phyloP scores from a whole-genome alignment of 2,329 filamentous ascomycete genomes.

The Grosmannia huntii region DNA sequence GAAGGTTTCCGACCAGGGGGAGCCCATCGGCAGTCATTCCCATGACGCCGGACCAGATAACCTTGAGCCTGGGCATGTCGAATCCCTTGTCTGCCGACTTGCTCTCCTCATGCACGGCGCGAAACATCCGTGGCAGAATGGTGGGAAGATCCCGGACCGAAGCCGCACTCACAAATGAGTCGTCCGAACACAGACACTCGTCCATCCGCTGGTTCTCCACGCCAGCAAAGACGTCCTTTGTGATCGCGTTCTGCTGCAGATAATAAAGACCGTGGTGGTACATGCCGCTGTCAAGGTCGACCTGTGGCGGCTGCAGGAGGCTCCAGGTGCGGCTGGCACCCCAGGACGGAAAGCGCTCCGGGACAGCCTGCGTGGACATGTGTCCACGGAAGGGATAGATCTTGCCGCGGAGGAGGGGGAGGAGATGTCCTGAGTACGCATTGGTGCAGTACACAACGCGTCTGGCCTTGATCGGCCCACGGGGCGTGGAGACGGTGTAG shows the following conservation, averaged over 20 bases:
- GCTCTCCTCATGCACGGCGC: not conserved
- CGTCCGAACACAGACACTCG: conserved; percentile 6
- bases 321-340: conserved; percentile 11
- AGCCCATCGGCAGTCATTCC: conserved; percentile 7
- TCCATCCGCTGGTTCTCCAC: conserved; percentile 5
- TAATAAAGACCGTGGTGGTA: conserved; percentile 8
- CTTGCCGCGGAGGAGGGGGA: conserved; percentile 23
- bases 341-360: conserved; percentile 10
- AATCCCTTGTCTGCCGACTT: not conserved
- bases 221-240: conserved; percentile 9
- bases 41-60: conserved; percentile 8
- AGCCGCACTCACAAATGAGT: not conserved
- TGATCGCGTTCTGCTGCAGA: conserved; percentile 5
- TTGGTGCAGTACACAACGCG: conserved; percentile 31
- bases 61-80: not conserved
- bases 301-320: not conserved
- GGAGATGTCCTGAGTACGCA: conserved; percentile 25
- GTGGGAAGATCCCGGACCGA: too few relatives aligned
- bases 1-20: conserved; percentile 7
- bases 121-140: conserved; percentile 5
- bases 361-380: conserved; percentile 28
- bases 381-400: conserved; percentile 26
- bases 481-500: conserved; percentile 18
- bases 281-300: not conserved
- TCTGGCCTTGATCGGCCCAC: conserved; percentile 21